Conservation (phyloP, 73 alveolate species). For the Paramecium primaurelia region DNA sequence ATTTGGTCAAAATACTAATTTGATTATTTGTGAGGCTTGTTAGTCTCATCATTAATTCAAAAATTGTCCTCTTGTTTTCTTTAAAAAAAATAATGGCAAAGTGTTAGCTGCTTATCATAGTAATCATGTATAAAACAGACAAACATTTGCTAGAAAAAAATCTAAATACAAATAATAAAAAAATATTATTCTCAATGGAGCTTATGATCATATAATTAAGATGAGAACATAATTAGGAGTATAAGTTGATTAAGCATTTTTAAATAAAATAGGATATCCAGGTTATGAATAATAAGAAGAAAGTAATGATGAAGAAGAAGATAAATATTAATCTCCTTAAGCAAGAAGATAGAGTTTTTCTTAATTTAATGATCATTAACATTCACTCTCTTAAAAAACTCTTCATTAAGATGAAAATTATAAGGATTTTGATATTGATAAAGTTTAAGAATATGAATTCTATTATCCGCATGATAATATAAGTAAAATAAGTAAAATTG, state of each 20-base stretch:
- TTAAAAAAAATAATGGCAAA: neutral
- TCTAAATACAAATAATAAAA: neutral
- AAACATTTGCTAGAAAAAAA: neutral
- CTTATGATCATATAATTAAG: neutral
- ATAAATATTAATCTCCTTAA: neutral
- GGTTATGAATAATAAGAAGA: neutral
- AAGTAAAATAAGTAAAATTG: neutral
- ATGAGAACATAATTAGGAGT: neutral
- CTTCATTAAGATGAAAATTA: neutral
- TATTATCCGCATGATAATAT: neutral
- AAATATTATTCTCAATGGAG: neutral
- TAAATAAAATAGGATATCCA: neutral
- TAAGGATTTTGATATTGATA: neutral
- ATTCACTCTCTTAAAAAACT: neutral
- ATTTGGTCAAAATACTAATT: neutral
- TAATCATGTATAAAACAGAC: neutral
- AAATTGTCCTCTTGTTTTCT: conserved; percentile 21
- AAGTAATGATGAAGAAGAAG: neutral
- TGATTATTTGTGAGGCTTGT: conserved; percentile 38
- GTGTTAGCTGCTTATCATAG: conserved; percentile 15
- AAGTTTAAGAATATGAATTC: neutral
- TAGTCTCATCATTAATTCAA: neutral
- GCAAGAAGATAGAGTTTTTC: neutral
- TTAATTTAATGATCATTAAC: neutral
- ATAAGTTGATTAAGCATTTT: neutral